Evolutionary conservation across 768 basidiomycete species (phyloP).

Genomic region (Lentinula raphanica): DNA sequence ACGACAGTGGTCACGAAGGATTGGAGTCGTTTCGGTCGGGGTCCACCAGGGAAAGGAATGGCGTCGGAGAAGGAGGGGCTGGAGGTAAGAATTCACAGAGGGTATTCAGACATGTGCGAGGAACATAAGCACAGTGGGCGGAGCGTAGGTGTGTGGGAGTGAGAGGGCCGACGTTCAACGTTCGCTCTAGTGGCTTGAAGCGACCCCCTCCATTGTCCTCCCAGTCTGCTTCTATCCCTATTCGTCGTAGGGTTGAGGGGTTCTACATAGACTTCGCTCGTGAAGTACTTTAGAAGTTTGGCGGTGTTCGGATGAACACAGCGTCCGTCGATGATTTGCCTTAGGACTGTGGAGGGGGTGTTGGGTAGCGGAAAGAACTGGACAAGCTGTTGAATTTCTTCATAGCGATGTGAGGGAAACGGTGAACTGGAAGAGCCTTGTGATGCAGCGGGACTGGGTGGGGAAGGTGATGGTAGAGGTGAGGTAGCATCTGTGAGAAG

Average conservation of each 20-base stretch:
- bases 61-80: no score
- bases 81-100: no score
- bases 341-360: conserved; percentile 49
- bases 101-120: no score
- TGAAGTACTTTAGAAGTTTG: conserved; percentile 76
- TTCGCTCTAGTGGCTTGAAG: no score
- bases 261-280: conserved; percentile 86
- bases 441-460: conserved; percentile 29
- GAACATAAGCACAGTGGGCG: no score
- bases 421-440: conserved; percentile 6
- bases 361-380: conserved; percentile 60
- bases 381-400: conserved; percentile 57
- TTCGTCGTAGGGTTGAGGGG: conserved; percentile 44
- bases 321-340: conserved; percentile 81
- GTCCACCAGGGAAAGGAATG: no score
- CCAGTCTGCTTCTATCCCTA: no score
- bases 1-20: no score
- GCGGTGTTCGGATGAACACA: conserved; percentile 90
- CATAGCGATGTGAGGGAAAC: conserved; percentile 27
- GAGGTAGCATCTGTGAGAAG: conserved; percentile 37
- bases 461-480: conserved; percentile 30
- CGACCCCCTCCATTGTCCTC: no score
- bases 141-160: no score
- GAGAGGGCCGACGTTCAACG: no score
- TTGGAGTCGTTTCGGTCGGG: no score